Conservation (phyloP, 192 early-diverging fungal species). For the Phlyctochytrium planicorne region DNA sequence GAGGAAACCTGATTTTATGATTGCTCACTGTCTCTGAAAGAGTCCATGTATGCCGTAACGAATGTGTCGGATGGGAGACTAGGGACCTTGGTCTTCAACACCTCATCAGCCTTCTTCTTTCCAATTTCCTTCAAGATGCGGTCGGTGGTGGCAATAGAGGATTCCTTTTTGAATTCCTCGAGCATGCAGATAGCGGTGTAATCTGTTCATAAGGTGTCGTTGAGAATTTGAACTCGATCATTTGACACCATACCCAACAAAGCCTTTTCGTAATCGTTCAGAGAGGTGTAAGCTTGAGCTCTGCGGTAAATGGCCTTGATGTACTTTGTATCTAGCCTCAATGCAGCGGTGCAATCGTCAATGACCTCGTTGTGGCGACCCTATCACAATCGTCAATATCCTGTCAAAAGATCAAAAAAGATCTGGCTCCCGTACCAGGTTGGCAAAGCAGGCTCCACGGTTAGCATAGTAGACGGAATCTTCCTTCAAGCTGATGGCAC, state of each 20-base stretch:
- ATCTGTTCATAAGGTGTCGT: slow-evolving; percentile 44
- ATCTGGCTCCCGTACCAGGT: slow-evolving; percentile 48
- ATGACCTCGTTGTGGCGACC: slow-evolving; percentile 73
- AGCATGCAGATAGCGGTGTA: slow-evolving; percentile 91
- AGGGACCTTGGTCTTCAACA: slow-evolving; percentile 58
- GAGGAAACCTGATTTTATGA: too few species aligned
- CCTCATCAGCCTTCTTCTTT: slow-evolving; percentile 72
- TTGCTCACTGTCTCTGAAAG: slow-evolving; percentile 69
- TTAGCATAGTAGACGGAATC: slow-evolving; percentile 89
- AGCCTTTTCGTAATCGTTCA: slow-evolving; percentile 48
- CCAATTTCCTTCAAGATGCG: slow-evolving; percentile 84
- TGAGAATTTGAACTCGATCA: slow-evolving; percentile 36
- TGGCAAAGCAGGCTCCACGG: slow-evolving; percentile 90
- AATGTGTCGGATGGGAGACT: slow-evolving; percentile 90
- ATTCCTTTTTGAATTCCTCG: slow-evolving; percentile 89
- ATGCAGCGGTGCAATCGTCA: slow-evolving; percentile 75
- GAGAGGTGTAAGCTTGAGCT: slow-evolving; percentile 63
- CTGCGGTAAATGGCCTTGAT: slow-evolving; percentile 82
- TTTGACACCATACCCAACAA: slow-evolving; percentile 61
- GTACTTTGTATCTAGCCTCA: slow-evolving; percentile 82
- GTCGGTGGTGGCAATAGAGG: slow-evolving; percentile 77
- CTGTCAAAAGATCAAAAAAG: not conserved
- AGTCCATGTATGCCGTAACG: slow-evolving; percentile 87
- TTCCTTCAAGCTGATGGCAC: slow-evolving; percentile 77
- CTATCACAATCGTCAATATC: slow-evolving; percentile 6